Evolutionary conservation across 1,284 basidiomycete genomes (phyloP), one percentile per base, ranked within the genome.

Genomic region (Tetrapyrgos nigripes): DNA sequence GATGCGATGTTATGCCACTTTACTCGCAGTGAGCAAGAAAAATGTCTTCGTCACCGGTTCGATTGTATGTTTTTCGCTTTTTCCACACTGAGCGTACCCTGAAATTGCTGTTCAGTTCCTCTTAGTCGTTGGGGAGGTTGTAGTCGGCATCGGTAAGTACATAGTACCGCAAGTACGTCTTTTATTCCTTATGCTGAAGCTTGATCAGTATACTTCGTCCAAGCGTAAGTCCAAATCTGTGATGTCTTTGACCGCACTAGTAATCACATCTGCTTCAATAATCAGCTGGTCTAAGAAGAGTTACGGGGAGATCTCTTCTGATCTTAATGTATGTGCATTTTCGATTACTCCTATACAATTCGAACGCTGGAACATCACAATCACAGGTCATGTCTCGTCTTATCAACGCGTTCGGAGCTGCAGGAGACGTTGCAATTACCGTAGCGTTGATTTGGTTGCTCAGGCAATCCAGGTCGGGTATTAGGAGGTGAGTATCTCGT

Each of bases 381-480:
- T 52, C 9, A 27, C 23, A 60, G 59, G 55, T 43, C 13, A 14
- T 57, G 17, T 61, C 59, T 10, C 46, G 43, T 14, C 51, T 52
- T 3, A 52, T 61, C 3, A 61, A 61, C 11, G 55, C 48, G 6
- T 47, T 57, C n/a, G 55, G 55, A 11, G 56, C 55, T 19, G 55
- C 47, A n/a, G 56, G 51, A 1, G 59, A 61, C 33, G 40, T 61
- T 3, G 47, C 43, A 19, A 52, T 61, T 40, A 57, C 59, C 17
- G 35, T 51, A 24, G 59, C 55, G 3, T 45, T 58, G 40, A 52
- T 57, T 13, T 54, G 33, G n/a, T 59, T 29, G 4, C 55, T 61
- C 23, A 28, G 59, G 24, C 50, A 37, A 44, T 61, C 52, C 14
- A 61, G 53, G 29, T 57, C 59, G 26, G 59, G 59, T 1, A 58